Conservation (phyloP, 257 asterid genomes). For the Orobanche coerulescens region DNA sequence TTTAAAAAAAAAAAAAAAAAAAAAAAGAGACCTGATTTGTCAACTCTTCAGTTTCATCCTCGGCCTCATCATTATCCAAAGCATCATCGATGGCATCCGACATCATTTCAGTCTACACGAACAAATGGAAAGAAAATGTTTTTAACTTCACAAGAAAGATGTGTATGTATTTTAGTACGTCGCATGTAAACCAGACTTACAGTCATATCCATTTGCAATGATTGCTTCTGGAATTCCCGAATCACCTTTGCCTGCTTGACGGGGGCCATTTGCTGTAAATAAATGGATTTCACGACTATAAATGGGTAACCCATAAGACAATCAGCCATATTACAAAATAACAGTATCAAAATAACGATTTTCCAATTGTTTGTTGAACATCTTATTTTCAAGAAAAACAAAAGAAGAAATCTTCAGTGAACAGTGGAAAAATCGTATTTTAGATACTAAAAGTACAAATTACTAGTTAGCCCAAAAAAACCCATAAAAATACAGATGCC, state of each 20-base stretch:
- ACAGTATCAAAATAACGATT: not conserved
- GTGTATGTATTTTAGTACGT: not conserved
- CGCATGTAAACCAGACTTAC: slow-evolving; percentile 36
- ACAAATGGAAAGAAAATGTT: slow-evolving; percentile 3
- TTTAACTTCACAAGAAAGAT: slow-evolving; percentile 21
- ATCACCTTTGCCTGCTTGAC: slow-evolving; percentile 76
- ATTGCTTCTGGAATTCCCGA: slow-evolving; percentile 86
- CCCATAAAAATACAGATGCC: too few species aligned
- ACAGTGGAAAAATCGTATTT: too few species aligned
- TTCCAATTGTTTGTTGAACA: not conserved
- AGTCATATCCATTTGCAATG: slow-evolving; percentile 94
- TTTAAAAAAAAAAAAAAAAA: not conserved
- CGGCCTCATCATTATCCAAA: slow-evolving; percentile 89
- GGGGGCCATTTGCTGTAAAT: slow-evolving; percentile 91
- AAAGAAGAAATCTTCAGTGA: too few species aligned
- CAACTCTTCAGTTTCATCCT: slow-evolving; percentile 88
- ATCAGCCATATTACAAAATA: not conserved
- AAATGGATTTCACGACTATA: slow-evolving; percentile 5
- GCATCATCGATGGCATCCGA: slow-evolving; percentile 82
- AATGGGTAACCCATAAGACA: not conserved
- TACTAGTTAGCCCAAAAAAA: too few species aligned
- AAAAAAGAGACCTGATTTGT: slow-evolving; percentile 60
- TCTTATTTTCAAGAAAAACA: too few species aligned
- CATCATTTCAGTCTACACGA: slow-evolving; percentile 88
- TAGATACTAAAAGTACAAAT: too few species aligned